Evolutionary conservation across 805 yeast species (phyloP).

Genomic region (Ogataea chonburiensis): DNA sequence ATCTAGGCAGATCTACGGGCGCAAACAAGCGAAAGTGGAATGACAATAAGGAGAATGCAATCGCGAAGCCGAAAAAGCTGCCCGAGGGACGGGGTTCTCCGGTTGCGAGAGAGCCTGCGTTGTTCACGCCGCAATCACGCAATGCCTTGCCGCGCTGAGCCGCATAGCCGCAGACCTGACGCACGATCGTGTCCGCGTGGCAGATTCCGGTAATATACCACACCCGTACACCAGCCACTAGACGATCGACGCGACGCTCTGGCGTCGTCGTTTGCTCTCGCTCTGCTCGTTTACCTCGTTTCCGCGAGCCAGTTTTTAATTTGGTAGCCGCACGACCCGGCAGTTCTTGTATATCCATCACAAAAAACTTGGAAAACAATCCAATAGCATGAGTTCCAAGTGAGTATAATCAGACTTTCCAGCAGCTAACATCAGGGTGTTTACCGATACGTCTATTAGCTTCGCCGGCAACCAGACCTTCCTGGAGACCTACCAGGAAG

Average conservation of each 20-base stretch:
- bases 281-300: constrained; percentile 7
- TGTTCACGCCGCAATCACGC: too few relatives aligned
- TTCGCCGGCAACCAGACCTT: constrained; percentile 27
- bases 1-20: too few relatives aligned
- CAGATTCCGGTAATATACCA: too few relatives aligned
- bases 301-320: background rate
- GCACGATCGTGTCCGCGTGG: too few relatives aligned
- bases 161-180: too few relatives aligned
- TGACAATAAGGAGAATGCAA: too few relatives aligned
- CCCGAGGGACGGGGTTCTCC: too few relatives aligned
- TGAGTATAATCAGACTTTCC: constrained; percentile 2
- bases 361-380: constrained; percentile 7
- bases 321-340: constrained; percentile 7
- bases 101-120: too few relatives aligned
- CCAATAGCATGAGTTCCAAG: constrained; percentile 10
- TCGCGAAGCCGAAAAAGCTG: too few relatives aligned
- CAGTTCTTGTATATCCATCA: background rate
- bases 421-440: constrained; percentile 25
- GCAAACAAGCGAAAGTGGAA: too few relatives aligned
- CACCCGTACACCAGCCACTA: background rate
- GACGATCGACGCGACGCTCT: background rate
- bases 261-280: background rate
- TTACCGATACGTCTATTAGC: constrained; percentile 24
- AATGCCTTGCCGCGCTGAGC: too few relatives aligned
- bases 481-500: constrained; percentile 22